Evolutionary conservation across 257 asterid genomes (phyloP).

Genomic region (Nicotiana obtusifolia): DNA sequence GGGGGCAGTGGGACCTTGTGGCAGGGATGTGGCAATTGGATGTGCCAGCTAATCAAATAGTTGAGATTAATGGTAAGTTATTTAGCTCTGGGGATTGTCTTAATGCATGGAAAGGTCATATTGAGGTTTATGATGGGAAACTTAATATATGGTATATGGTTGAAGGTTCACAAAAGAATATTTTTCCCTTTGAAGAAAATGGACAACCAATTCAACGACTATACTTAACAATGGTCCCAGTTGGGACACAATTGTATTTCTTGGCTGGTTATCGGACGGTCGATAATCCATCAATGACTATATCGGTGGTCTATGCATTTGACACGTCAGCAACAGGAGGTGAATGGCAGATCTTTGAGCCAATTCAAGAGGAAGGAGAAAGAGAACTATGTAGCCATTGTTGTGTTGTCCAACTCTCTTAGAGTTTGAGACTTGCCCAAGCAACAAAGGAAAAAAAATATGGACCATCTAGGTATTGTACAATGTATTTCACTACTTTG

Average conservation of each 20-base stretch:
- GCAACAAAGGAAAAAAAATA: background rate
- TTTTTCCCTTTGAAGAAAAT: conserved; percentile 16
- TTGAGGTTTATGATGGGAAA: conserved; percentile 36
- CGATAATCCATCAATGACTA: conserved; percentile 13
- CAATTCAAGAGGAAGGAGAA: conserved; percentile 20
- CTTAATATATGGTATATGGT: conserved; percentile 36
- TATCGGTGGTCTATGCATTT: conserved; percentile 32
- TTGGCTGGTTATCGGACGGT: conserved; percentile 27
- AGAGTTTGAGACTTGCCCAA: background rate
- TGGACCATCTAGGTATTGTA: background rate
- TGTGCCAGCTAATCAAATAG: conserved; percentile 55
- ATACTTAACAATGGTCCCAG: conserved; percentile 40
- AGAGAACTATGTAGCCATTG: conserved; percentile 42
- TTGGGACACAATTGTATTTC: conserved; percentile 28
- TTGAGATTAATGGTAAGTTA: conserved; percentile 25
- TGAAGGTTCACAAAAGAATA: conserved; percentile 33
- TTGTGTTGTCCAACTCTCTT: conserved; percentile 30
- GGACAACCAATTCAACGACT: conserved; percentile 1
- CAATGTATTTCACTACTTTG: background rate
- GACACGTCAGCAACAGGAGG: conserved; percentile 25
- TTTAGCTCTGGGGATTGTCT: conserved; percentile 49
- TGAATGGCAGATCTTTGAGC: conserved; percentile 34
- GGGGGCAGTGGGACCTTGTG: conserved; percentile 32
- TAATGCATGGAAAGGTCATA: conserved; percentile 49
- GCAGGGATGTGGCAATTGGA: conserved; percentile 49